Percentiles rank a stretch among this genome's conserved stretches.
Evolutionary conservation across 768 basidiomycete species (phyloP).

Genomic region (Mycena filopes): DNA sequence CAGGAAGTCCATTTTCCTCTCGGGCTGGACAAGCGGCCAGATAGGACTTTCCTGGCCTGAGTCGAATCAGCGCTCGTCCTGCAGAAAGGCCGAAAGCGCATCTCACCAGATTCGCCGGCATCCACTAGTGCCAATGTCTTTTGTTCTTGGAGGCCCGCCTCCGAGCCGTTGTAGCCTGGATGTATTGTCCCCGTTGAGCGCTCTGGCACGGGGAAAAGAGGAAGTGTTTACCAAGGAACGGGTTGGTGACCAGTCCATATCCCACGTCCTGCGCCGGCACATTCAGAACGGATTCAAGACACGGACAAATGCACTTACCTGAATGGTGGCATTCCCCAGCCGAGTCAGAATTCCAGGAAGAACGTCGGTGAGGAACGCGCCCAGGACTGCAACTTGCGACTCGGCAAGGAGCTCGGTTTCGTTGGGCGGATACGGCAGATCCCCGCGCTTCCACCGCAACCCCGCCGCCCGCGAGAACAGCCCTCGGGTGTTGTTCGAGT

Average conservation of each 20-base stretch:
- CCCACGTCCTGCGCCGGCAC: slow-evolving; percentile 11
- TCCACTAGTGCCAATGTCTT: slow-evolving; percentile 13
- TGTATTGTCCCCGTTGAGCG: slow-evolving; percentile 14
- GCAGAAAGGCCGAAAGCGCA: too few relatives aligned
- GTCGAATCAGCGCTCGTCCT: too few relatives aligned
- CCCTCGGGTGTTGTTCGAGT: slow-evolving; percentile 18
- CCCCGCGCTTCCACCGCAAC: not conserved
- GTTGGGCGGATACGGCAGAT: slow-evolving; percentile 14
- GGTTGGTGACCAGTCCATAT: slow-evolving; percentile 20
- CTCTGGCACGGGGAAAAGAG: not conserved
- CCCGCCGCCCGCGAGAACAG: slow-evolving; percentile 14
- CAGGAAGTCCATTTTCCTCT: slow-evolving; percentile 19
- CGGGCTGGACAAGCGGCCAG: slow-evolving; percentile 20
- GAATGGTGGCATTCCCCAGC: slow-evolving; percentile 18
- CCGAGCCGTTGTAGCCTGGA: slow-evolving; percentile 9
- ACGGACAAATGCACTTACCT: slow-evolving; percentile 6
- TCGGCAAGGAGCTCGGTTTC: slow-evolving; percentile 13
- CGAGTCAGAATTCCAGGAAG: slow-evolving; percentile 12
- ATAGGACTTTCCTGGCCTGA: slow-evolving; percentile 19
- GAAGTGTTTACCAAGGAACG: slow-evolving; percentile 17
- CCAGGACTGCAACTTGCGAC: not conserved
- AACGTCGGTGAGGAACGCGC: not conserved
- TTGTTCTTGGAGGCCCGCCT: slow-evolving; percentile 17
- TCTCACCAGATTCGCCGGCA: slow-evolving; percentile 23
- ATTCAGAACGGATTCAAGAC: not conserved